Percentiles rank a stretch among this genome's conserved stretches.
phyloP scores from a whole-genome alignment of 2,329 filamentous ascomycete genomes.

The Sporothrix luriei region DNA sequence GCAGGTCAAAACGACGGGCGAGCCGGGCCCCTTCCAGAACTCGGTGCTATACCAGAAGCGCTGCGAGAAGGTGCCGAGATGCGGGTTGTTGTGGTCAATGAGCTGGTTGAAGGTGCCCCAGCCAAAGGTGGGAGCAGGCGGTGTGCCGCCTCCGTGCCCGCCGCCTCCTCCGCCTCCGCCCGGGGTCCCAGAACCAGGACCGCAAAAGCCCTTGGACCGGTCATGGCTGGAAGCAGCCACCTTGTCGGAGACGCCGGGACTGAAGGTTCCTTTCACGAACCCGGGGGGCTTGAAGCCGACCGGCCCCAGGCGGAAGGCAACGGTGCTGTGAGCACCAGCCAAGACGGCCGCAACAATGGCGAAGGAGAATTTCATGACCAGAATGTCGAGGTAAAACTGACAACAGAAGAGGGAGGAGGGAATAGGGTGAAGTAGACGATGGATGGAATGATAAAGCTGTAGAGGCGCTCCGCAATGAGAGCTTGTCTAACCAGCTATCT shows the following conservation, averaged over 20 bases:
- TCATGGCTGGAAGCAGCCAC: constrained; percentile 21
- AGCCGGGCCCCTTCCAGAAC: constrained; percentile 47
- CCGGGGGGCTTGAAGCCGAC: constrained; percentile 12
- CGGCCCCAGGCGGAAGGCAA: background rate
- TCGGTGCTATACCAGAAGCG: constrained; percentile 48
- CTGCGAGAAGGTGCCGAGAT: constrained; percentile 48
- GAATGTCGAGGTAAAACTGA: too few species aligned
- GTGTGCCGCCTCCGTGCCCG: background rate
- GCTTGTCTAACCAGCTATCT: too few species aligned
- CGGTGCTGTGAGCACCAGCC: background rate
- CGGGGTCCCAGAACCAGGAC: background rate
- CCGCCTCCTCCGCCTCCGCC: background rate
- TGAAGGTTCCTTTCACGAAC: constrained; percentile 26
- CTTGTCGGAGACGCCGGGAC: constrained; percentile 10
- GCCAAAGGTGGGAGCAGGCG: constrained; percentile 27
- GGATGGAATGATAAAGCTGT: background rate
- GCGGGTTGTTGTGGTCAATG: constrained; percentile 48
- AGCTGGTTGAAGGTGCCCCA: constrained; percentile 46
- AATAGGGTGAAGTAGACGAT: background rate
- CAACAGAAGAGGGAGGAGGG: background rate
- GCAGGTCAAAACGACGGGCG: constrained; percentile 47
- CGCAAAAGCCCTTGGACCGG: constrained; percentile 2
- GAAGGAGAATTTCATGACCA: constrained; percentile 21
- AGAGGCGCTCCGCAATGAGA: background rate
- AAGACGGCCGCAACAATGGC: background rate